Evolutionary conservation across 202 grass and related monocot species (phyloP).

Genomic region (Zizania palustris): DNA sequence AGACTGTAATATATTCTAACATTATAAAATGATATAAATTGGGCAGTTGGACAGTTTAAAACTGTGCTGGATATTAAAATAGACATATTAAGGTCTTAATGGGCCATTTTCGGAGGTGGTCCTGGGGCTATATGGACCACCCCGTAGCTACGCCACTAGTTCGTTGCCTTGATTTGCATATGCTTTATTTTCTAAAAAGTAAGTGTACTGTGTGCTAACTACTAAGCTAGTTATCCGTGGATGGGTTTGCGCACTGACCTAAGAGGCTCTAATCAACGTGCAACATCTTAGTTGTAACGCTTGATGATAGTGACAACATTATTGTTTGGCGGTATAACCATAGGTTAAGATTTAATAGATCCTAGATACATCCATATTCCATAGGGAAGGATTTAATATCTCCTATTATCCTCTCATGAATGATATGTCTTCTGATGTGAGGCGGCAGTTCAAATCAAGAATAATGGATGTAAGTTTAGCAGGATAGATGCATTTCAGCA

Average conservation of each 20-base stretch:
- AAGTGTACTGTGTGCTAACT: background rate
- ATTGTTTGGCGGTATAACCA: background rate
- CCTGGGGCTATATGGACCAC: no score
- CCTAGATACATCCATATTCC: no score
- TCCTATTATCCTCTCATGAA: background rate
- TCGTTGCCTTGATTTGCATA: constrained; percentile 25
- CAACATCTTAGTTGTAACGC: constrained; percentile 15
- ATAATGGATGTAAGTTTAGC: constrained; percentile 2
- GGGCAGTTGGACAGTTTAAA: no score
- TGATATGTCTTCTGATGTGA: background rate
- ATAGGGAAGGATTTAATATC: background rate
- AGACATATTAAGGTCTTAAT: no score
- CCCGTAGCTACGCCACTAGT: no score
- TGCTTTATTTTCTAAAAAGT: background rate
- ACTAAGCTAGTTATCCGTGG: background rate
- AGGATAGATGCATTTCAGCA: constrained; percentile 15
- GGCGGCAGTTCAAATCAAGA: constrained; percentile 19
- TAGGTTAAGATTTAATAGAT: background rate
- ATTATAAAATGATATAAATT: no score
- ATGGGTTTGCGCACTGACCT: constrained; percentile 22
- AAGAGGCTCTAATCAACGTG: constrained; percentile 2
- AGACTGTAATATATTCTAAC: no score
- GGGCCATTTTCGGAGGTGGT: no score
- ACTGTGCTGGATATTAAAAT: no score
- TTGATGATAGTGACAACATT: constrained; percentile 42